phyloP scores from a whole-genome alignment of 2,329 filamentous ascomycete genomes.

The Colletotrichum theobromicola region DNA sequence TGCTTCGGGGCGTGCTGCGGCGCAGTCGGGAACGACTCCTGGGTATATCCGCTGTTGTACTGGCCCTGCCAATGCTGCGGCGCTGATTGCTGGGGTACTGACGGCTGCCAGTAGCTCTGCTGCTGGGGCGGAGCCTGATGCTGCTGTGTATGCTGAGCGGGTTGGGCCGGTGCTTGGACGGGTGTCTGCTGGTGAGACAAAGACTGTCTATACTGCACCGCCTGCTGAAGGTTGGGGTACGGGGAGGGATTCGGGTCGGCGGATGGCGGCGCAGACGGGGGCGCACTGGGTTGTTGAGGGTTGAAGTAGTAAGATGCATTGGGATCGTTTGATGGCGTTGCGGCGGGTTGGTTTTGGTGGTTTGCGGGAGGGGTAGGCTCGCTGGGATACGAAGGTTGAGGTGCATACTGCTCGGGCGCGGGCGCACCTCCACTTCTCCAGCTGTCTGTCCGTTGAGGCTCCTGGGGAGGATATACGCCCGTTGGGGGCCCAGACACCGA shows the following conservation, averaged over 20 bases:
- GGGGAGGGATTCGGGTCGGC: conserved; percentile 52
- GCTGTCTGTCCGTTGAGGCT: conserved; percentile 53
- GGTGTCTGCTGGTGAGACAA: conserved; percentile 35
- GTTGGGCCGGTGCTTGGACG: conserved; percentile 35
- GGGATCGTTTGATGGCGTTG: conserved; percentile 48
- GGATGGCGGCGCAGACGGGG: conserved; percentile 34
- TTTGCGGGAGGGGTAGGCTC: conserved; percentile 33
- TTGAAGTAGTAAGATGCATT: conserved; percentile 65
- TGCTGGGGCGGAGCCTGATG: conserved; percentile 25
- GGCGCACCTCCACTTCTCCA: conserved; percentile 47
- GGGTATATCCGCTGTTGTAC: conserved; percentile 51
- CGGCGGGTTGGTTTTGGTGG: conserved; percentile 31
- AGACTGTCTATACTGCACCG: conserved; percentile 48
- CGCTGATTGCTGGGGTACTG: conserved; percentile 32
- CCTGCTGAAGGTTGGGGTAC: conserved; percentile 58
- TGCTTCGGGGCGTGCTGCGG: conserved; percentile 66
- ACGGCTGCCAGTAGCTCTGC: conserved; percentile 40
- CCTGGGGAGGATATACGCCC: conserved; percentile 49
- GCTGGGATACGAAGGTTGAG: conserved; percentile 35
- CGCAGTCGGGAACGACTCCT: conserved; percentile 69
- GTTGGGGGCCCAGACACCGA: conserved; percentile 44
- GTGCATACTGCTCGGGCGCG: conserved; percentile 36
- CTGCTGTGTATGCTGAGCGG: conserved; percentile 37
- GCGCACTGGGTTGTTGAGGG: conserved; percentile 36
- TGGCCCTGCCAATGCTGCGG: conserved; percentile 27